A percentile compares a stretch with the other conserved stretches of the same genome.
phyloP scores from a whole-genome alignment of 176 grass and related monocot genomes.

The Ensete ventricosum region DNA sequence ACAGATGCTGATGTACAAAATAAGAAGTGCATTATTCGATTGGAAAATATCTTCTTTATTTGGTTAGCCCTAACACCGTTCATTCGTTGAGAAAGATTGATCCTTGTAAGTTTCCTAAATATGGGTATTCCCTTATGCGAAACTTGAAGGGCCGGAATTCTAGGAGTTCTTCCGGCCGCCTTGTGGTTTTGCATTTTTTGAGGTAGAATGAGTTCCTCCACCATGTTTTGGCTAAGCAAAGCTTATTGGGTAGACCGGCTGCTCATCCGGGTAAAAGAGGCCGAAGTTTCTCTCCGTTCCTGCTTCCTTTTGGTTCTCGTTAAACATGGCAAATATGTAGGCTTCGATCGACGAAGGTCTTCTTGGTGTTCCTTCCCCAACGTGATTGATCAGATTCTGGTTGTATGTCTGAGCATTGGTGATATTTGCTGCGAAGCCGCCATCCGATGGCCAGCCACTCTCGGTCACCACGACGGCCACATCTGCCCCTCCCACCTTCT shows the following conservation, averaged over 20 bases:
- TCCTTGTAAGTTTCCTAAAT: too few relatives aligned
- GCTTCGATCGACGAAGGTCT: neutral
- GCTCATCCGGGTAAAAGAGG: neutral
- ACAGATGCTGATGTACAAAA: too few relatives aligned
- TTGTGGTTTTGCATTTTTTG: too few relatives aligned
- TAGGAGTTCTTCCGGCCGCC: too few relatives aligned
- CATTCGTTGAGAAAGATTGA: too few relatives aligned
- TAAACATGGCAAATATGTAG: constrained; percentile 3
- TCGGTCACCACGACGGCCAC: neutral
- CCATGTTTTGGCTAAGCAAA: neutral
- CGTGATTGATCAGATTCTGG: neutral
- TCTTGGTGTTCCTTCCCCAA: neutral
- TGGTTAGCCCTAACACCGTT: too few relatives aligned
- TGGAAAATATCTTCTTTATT: too few relatives aligned
- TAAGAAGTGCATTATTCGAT: too few relatives aligned
- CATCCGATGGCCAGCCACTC: constrained; percentile 3
- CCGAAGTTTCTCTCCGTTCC: neutral
- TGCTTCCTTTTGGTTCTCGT: neutral
- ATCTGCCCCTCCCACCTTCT: neutral
- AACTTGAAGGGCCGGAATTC: too few relatives aligned
- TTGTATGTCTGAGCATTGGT: neutral
- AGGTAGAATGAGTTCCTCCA: too few relatives aligned
- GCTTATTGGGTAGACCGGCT: neutral
- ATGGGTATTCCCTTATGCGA: too few relatives aligned
- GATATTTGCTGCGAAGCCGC: neutral